phyloP scores from a whole-genome alignment of 2,329 filamentous ascomycete species.

The Boeremia exigua region DNA sequence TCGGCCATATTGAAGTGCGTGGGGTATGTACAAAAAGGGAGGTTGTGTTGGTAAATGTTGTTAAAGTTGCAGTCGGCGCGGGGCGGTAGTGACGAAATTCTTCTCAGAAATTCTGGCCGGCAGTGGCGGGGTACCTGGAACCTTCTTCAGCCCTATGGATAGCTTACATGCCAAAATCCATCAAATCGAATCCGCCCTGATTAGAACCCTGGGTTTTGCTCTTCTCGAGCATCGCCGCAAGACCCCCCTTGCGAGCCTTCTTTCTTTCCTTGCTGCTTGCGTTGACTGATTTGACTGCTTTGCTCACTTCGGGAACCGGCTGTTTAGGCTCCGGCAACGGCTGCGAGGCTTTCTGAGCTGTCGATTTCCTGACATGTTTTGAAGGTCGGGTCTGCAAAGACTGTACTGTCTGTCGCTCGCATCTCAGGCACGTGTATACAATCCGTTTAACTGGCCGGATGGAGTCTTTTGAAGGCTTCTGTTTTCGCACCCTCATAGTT shows the following conservation, averaged over 20 bases:
- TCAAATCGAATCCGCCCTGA: conserved; percentile 54
- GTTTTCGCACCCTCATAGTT: background rate
- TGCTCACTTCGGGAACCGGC: conserved; percentile 20
- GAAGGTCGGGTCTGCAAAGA: conserved; percentile 25
- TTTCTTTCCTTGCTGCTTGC: conserved; percentile 61
- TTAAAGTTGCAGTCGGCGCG: conserved; percentile 13
- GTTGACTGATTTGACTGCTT: conserved; percentile 47
- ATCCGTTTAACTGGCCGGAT: conserved; percentile 25
- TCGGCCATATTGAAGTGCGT: conserved; percentile 38
- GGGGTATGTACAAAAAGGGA: background rate
- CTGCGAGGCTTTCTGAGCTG: conserved; percentile 2
- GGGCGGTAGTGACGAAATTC: conserved; percentile 28
- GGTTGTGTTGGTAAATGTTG: conserved; percentile 1
- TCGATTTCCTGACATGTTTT: conserved; percentile 25
- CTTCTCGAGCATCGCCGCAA: conserved; percentile 61
- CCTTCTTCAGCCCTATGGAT: conserved; percentile 38
- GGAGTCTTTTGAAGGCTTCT: conserved; percentile 6
- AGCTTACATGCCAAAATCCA: conserved; percentile 60
- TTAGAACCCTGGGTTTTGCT: conserved; percentile 46
- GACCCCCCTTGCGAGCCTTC: conserved; percentile 60
- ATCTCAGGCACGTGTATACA: conserved; percentile 40
- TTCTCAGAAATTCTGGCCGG: conserved; percentile 32
- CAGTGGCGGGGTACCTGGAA: conserved; percentile 15
- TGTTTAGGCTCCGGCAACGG: conserved; percentile 1
- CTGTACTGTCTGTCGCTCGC: conserved; percentile 40